Base-by-base conservation (phyloP, 208 protist genomes). In the Acanthamoeba royreba region DNA sequence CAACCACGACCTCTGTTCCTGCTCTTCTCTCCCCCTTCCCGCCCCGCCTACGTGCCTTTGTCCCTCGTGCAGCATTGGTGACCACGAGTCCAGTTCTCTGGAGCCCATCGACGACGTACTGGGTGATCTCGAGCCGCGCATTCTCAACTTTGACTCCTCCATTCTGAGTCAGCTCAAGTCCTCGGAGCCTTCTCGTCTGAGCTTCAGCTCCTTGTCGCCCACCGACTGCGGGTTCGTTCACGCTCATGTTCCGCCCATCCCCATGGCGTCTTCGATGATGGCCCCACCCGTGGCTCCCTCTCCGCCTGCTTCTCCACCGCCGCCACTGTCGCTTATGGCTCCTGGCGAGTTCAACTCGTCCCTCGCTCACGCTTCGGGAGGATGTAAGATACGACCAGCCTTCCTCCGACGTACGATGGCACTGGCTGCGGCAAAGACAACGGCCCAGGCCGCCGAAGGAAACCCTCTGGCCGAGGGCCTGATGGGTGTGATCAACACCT, bases 401-500 rank as follows among this genome's bases (percentile, higher is more conserved):
- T 81, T 81, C 38, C 69, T 81, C 15, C 31, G 69, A 22, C 69
- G 69, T 19, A 81, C 69, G 69, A 81, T 81, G 69, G 69, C 69
- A 15, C 13, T 58, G 49, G 49, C 49, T 22, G 49, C 49, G 13
- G 49, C 49, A 22, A 74, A 74, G 63, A n/a, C 63, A 15, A 43
- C 63, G 31, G 63, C 63, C 33, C 69, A 81, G 69, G 69, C 69
- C 40, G 69, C 69, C 35, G 69, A 81, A 42, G 69, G 69, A 33
- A 81, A 81, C 40, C 69, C 69, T 9, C 69, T 81, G 38, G 69
- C 63, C 63, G 63, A 74, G 63, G 63, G 63, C 63, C n/a, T 81
- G 40, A 81, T 81, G 69, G 69, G 69, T 17, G 47, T 81, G 69
- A 81, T 81, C 69, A 81, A 81, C 69, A 81, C 69, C 7, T 81